Evolutionary conservation across 352 stramenopile genomes (phyloP), one percentile per base, ranked within the genome.

Genomic region (Phytophthora sansomeana): DNA sequence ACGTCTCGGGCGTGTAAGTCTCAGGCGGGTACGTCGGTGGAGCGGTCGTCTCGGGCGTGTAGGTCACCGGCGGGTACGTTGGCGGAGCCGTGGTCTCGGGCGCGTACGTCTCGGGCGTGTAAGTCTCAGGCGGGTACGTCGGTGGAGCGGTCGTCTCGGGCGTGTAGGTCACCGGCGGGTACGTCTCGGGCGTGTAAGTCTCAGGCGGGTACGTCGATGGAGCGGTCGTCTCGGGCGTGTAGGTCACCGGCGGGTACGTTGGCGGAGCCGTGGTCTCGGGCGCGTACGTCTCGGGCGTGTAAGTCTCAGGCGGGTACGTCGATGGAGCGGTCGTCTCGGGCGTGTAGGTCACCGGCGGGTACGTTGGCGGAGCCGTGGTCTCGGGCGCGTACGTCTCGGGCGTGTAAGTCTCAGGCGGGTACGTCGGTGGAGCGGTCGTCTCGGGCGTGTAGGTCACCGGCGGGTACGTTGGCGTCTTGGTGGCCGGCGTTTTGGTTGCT

Each of bases 1-100:
- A n/a, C n/a, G 53, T 61, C 52, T 26, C 44, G 44, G 47, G 47
- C 30, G 47, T 4, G 47, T 55, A 43, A 3, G 48, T 56, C n/a
- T 32, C 1, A n/a, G 53, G 53, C 10, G 38, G 0, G 53, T 61
- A 60, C 16, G 52, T 59, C 26, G 28, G 10, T 2, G 52, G 52
- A 11, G 52, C 38, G 17, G 26, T 26, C 6, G 52, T 60, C 38
- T 51, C 39, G 0, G 52, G 52, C 28, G 38, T 11, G 52, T 59
- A 59, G 0, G 52, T 59, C 51, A n/a, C 11, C 16, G 29, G 48
- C n/a, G 48, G 2, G 32, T 55, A 55, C 30, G 47, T 54, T 30
- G 13, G 5, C 4, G 48, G 48, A 17, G 48, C 48, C 7, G 48
- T 24, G 16, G 48, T 55, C 32, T 41, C 26, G 0, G 52, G 52